phyloP scores from a whole-genome alignment of 306 rosid species.

The Dryas alaskensis region DNA sequence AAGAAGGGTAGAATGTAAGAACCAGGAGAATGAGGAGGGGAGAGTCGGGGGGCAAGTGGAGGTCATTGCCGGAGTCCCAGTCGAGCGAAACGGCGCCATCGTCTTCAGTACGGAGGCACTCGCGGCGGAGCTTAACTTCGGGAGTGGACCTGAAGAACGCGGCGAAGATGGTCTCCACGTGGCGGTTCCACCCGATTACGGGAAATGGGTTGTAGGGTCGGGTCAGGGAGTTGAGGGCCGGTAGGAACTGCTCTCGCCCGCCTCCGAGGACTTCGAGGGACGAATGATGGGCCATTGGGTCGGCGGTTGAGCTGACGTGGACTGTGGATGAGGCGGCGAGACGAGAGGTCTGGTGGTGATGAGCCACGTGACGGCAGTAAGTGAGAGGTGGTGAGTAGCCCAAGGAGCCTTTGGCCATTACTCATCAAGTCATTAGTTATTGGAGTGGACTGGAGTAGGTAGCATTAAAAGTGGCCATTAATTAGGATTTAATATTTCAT shows the following conservation, averaged over 20 bases:
- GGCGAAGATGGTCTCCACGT: conserved; percentile 81
- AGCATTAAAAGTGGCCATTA: too few relatives aligned
- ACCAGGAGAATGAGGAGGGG: conserved; percentile 85
- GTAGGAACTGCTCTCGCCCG: conserved; percentile 49
- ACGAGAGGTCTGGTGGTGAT: background rate
- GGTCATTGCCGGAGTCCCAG: conserved; percentile 74
- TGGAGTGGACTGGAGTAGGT: background rate
- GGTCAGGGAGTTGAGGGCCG: conserved; percentile 35
- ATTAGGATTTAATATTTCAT: too few relatives aligned
- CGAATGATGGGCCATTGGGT: conserved; percentile 40
- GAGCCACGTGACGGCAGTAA: conserved; percentile 5
- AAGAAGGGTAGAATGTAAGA: background rate
- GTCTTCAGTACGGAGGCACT: conserved; percentile 63
- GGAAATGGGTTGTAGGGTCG: conserved; percentile 61
- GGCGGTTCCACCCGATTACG: conserved; percentile 55
- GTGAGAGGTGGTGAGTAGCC: conserved; percentile 17
- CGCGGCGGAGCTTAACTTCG: conserved; percentile 56
- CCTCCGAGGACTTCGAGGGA: conserved; percentile 69
- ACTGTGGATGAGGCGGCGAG: conserved; percentile 9
- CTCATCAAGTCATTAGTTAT: background rate
- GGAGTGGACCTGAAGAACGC: conserved; percentile 66
- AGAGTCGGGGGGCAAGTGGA: conserved; percentile 43
- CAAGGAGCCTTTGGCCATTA: conserved; percentile 34
- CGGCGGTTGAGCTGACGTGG: conserved; percentile 29
- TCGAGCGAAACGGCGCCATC: conserved; percentile 76